Percentiles rank a stretch among this genome's conserved stretches.
These are phyloP conservation scores for Anthoceros angustus DNA, from an alignment of 225 moss, liverwort and hornwort genomes.

Conservation along the genomic window DNA sequence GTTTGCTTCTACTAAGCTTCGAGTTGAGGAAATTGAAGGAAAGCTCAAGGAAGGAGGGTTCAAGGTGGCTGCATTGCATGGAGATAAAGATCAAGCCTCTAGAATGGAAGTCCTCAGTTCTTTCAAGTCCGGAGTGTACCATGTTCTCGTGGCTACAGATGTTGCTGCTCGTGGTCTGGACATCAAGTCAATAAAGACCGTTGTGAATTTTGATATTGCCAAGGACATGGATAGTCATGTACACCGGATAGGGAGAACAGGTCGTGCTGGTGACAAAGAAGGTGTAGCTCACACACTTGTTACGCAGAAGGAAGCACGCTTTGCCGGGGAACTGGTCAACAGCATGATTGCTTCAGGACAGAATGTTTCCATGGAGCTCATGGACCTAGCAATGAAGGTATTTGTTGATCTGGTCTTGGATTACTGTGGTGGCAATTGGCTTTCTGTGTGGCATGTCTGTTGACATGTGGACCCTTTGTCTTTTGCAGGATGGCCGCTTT, in stretches of 20 bases:
- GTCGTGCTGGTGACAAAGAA: slow-evolving; percentile 93
- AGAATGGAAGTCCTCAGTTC: slow-evolving; percentile 92
- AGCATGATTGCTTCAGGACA: slow-evolving; percentile 85
- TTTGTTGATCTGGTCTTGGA: not conserved
- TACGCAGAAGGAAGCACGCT: slow-evolving; percentile 83
- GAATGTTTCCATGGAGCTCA: slow-evolving; percentile 63
- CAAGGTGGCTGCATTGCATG: slow-evolving; percentile 86
- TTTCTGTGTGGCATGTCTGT: not conserved
- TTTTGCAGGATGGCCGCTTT: slow-evolving; percentile 64
- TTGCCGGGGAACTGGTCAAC: slow-evolving; percentile 85
- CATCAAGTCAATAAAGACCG: slow-evolving; percentile 89
- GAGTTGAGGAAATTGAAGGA: slow-evolving; percentile 76
- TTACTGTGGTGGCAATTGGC: not conserved
- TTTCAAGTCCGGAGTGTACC: slow-evolving; percentile 68
- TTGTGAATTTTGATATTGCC: slow-evolving; percentile 88
- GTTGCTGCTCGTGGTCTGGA: slow-evolving; percentile 97
- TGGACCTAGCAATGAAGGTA: slow-evolving; percentile 98
- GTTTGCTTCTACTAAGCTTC: slow-evolving; percentile 84
- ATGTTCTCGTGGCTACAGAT: slow-evolving; percentile 88
- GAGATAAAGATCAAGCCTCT: slow-evolving; percentile 92
- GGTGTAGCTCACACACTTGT: slow-evolving; percentile 87
- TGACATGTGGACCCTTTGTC: not conserved
- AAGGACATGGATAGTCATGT: slow-evolving; percentile 99
- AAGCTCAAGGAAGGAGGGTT: slow-evolving; percentile 54
- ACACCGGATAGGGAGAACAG: slow-evolving; percentile 95